A percentile compares a stretch with the other conserved stretches of the same genome.
These are phyloP conservation scores for Fusarium circinatum DNA, from an alignment of 2,329 filamentous ascomycete genomes.

Conservation along the genomic window DNA sequence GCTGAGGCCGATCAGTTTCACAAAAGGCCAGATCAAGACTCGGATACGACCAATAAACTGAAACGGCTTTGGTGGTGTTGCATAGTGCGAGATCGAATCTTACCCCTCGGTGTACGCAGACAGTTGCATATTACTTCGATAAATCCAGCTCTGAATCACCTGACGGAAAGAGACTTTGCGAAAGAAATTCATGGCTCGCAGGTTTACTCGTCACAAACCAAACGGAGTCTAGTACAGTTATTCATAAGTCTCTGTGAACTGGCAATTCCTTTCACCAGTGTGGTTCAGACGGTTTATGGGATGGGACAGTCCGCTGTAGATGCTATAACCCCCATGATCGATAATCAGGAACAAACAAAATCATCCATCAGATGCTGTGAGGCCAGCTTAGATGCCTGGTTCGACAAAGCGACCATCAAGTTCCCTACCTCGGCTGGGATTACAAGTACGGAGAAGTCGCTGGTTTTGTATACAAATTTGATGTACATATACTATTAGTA, in stretches of 20 bases:
- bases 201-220: background rate
- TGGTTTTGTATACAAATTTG: slow-evolving; percentile 16
- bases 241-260: background rate
- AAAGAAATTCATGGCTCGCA: background rate
- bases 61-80: background rate
- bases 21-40: background rate
- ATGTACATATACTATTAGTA: slow-evolving; percentile 29
- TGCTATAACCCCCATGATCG: background rate
- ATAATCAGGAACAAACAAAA: accelerated
- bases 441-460: background rate
- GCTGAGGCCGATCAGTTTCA: background rate
- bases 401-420: background rate
- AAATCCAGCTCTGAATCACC: background rate
- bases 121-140: background rate
- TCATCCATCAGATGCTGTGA: background rate
- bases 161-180: background rate
- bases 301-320: background rate
- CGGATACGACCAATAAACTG: accelerated
- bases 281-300: background rate
- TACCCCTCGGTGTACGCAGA: background rate
- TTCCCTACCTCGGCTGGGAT: slow-evolving; percentile 23
- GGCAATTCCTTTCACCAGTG: background rate
- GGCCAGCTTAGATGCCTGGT: background rate
- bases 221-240: accelerated
- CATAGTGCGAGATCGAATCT: background rate